Base-by-base conservation (phyloP, 2,329 filamentous ascomycete species). In the Botrytis deweyae region DNA sequence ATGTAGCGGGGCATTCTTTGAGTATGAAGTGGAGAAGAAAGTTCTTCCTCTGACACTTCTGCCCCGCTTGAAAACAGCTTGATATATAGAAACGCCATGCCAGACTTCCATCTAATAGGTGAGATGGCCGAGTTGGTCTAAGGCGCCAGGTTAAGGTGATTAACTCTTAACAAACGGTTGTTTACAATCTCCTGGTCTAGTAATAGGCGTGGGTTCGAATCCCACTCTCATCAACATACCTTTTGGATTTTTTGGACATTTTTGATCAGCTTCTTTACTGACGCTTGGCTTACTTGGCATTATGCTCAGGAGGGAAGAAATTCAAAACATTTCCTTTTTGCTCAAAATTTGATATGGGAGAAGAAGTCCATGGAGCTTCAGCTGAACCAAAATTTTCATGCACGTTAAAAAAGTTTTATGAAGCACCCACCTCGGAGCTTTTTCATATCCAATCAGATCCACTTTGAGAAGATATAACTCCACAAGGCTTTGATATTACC, bases 51-150 rank as follows among this genome's bases (percentile, higher is more conserved):
- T 40, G 25, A 29, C 3, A 25, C 8, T 6, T 29, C 9, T 68
- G 49, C 25, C 10, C n/a, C 36, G 25, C 18, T 68, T 16, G 18
- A 8, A 3, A 18, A 18, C 22, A 10, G 22, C 18, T 33, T 42
- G 0, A 58, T 59, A 58, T 58, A 16, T 4, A 5, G 9, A 33
- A 42, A 8, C 6, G 0, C 29, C 18, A 1, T 1, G 1, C 0
- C 0, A 0, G 1, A 1, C 0, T 0, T 4, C 0, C n/a, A 58
- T 18, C 38, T 10, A 69, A 16, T 9, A 18, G 66, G 66, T 69
- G 49, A 69, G 66, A 69, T 69, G 66, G 65, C 49, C 66, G 49
- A 69, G 66, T 69, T 58, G 66, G 66, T 69, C 66, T 58, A 69
- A 69, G 66, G 66, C 66, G 66, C 66, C 66, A 69, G 66, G 66